Conservation (phyloP, 2,329 filamentous ascomycete genomes). For the Escovopsis weberi region DNA sequence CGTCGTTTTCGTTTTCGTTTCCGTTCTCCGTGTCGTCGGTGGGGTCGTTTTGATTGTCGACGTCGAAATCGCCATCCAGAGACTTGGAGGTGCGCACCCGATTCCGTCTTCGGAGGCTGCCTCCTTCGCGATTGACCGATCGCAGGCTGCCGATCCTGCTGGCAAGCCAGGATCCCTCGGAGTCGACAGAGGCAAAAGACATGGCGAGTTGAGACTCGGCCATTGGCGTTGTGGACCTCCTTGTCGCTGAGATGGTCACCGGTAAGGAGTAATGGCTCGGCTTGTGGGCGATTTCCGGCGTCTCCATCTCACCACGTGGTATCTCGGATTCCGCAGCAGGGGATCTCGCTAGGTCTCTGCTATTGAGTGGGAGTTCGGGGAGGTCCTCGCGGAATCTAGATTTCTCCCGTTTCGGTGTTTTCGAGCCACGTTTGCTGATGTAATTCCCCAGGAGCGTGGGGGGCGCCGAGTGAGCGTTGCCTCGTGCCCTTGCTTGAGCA, state of each 20-base stretch:
- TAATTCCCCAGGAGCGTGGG: constrained; percentile 11
- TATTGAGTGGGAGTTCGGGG: constrained; percentile 73
- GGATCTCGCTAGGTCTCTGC: constrained; percentile 24
- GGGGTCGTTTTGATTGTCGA: constrained; percentile 33
- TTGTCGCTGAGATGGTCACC: constrained; percentile 11
- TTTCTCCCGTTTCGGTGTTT: constrained; percentile 60
- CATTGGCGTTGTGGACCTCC: constrained; percentile 20
- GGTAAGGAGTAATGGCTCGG: not conserved
- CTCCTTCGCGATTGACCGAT: constrained; percentile 29
- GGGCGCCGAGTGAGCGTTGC: constrained; percentile 7
- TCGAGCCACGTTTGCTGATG: constrained; percentile 22
- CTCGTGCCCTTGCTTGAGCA: constrained; percentile 20
- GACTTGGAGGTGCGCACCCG: constrained; percentile 23
- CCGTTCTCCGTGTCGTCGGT: constrained; percentile 17
- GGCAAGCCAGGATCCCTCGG: constrained; percentile 90
- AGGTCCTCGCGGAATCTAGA: constrained; percentile 89
- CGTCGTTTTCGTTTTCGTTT: constrained; percentile 41
- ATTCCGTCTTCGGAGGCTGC: constrained; percentile 17
- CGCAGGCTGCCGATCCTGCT: constrained; percentile 45
- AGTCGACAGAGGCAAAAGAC: constrained; percentile 87
- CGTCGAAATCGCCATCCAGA: constrained; percentile 35
- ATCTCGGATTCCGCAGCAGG: constrained; percentile 46
- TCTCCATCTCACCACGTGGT: constrained; percentile 22
- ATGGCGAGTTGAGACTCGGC: constrained; percentile 57
- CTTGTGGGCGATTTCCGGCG: no score